phyloP scores from a whole-genome alignment of 495 filamentous ascomycete genomes.

The Penicillium alfredii region DNA sequence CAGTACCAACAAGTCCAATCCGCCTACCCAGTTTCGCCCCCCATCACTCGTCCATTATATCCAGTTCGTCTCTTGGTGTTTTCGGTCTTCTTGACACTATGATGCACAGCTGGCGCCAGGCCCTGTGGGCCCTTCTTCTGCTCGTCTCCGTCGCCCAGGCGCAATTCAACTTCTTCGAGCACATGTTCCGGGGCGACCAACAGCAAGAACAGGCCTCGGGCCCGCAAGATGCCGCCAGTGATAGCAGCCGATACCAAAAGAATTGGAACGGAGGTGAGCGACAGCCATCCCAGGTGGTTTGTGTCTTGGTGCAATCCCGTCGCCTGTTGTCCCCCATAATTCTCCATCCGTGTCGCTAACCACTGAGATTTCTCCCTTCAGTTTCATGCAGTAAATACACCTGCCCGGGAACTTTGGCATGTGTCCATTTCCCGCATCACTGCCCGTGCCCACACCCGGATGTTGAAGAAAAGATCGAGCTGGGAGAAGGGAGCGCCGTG shows the following conservation, averaged over 20 bases:
- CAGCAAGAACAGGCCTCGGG: slow-evolving; percentile 57
- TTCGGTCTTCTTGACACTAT: slow-evolving; percentile 13
- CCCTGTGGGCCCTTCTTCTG: slow-evolving; percentile 43
- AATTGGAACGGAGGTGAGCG: slow-evolving; percentile 58
- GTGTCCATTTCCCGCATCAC: slow-evolving; percentile 89
- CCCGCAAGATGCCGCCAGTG: slow-evolving; percentile 68
- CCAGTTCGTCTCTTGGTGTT: no score
- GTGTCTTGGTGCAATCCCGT: no score
- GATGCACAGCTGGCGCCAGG: slow-evolving; percentile 19
- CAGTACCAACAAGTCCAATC: no score
- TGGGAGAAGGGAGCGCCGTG: slow-evolving; percentile 72
- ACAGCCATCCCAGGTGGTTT: background rate
- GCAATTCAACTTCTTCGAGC: slow-evolving; percentile 88
- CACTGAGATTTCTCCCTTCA: slow-evolving; percentile 15
- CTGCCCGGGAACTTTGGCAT: slow-evolving; percentile 84
- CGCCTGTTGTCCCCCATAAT: no score
- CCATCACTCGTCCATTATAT: no score
- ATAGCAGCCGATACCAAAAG: slow-evolving; percentile 68
- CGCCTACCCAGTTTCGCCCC: no score
- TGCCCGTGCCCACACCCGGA: slow-evolving; percentile 80
- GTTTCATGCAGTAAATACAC: slow-evolving; percentile 82
- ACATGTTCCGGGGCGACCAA: slow-evolving; percentile 62
- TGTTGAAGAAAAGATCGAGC: slow-evolving; percentile 82
- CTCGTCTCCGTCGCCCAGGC: slow-evolving; percentile 46
- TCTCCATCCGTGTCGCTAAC: background rate